Evolutionary conservation across 208 protist genomes (phyloP).

Genomic region (Strigomonas oncopelti): DNA sequence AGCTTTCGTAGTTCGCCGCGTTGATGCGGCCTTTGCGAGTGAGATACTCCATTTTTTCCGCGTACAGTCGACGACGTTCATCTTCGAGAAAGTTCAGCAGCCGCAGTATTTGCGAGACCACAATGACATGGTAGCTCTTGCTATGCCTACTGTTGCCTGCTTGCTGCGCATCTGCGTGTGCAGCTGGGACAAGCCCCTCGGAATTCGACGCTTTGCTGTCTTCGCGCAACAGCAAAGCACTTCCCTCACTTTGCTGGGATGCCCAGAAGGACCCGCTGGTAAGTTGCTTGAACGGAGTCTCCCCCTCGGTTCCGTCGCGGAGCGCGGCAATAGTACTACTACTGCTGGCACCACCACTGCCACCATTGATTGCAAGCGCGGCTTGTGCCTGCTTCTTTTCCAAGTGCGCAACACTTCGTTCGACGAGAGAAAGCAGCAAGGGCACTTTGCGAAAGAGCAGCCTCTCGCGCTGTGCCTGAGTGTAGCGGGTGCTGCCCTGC

Average conservation of each 20-base stretch:
- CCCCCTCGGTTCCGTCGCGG: not conserved
- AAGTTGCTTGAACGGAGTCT: not conserved
- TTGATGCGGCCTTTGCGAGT: not conserved
- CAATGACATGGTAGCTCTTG: not conserved
- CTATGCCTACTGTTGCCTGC: not conserved
- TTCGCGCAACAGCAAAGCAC: not conserved
- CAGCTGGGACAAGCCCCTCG: too few species aligned
- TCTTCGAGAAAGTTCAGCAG: conserved; percentile 50
- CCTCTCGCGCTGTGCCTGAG: conserved; percentile 31
- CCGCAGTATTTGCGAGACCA: conserved; percentile 8
- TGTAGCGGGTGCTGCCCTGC: not conserved
- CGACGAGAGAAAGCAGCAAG: conserved; percentile 63
- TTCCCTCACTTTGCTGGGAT: not conserved
- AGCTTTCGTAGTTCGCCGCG: not conserved
- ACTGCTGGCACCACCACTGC: too few species aligned
- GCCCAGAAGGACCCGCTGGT: not conserved
- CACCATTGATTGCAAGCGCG: too few species aligned
- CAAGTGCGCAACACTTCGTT: conserved; percentile 42
- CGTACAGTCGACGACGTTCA: conserved; percentile 36
- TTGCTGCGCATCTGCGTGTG: too few species aligned
- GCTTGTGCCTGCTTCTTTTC: conserved; percentile 8
- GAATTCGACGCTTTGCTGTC: not conserved
- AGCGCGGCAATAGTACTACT: not conserved
- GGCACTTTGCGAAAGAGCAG: conserved; percentile 66
- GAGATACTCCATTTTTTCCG: conserved; percentile 12